Base-by-base conservation (phyloP, 1,284 basidiomycete genomes). In the Rhodotorula mucilaginosa region DNA sequence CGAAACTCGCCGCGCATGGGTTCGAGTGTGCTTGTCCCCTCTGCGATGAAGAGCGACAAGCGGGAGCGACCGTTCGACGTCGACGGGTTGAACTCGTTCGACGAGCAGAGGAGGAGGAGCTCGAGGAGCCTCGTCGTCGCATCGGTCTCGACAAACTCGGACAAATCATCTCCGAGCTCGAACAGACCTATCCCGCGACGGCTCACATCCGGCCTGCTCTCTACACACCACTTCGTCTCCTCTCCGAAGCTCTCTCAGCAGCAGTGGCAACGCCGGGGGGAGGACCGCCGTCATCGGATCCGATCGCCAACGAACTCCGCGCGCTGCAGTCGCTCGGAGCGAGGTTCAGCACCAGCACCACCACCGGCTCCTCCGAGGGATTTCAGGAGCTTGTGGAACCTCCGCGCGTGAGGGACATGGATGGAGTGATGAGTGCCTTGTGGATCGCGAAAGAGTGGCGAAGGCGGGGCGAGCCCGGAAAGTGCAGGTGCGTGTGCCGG, bases 11-110 rank as follows among this genome's bases (percentile, higher is more conserved):
- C 0, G 67, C 62, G 16, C 74, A 78, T 44, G 71, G 71, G 19
- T 78, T 78, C 56, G 58, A 44, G 0, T 78, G 77, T 39, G 29
- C 1, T 7, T 78, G 77, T 51, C 59, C 29, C 19, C 58, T 77
- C 23, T 78, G 77, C 51, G 63, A 8, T 5, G 62, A 59, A 29
- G 76, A 78, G 34, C 29, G 56, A 1, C 15, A 0, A 15, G 67
- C 58, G 8, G 71, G 67, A 0, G 5, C 3, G 39, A 31, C 0
- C 21, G 21, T 19, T 31, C 16, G 64, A 18, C 21, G 5, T 16
- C 19, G 44, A 29, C 56, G 74, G 34, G 23, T 48, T 23, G 3
- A 16, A 4, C 18, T 64, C 23, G 54, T 39, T 15, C 21, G 7
- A 5, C 15, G 26, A 31, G 54, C 66, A 5, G 51, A 63, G 47